These are phyloP conservation scores for Cenchrus americanus DNA, from an alignment of 176 grass and related monocot genomes.

Conservation along the genomic window DNA sequence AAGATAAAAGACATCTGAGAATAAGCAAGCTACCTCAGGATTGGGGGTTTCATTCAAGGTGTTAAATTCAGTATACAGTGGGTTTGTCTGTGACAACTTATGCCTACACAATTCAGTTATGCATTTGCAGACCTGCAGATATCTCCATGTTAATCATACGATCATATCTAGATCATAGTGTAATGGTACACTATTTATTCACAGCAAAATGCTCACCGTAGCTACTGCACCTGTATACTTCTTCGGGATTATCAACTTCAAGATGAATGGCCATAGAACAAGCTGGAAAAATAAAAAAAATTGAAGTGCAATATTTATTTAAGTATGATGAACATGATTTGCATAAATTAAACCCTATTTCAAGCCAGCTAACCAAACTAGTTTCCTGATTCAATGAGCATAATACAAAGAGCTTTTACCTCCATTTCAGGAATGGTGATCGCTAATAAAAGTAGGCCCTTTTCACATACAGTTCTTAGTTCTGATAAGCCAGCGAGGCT, in stretches of 20 bases:
- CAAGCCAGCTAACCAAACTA: conserved; percentile 11
- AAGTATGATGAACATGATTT: conserved; percentile 12
- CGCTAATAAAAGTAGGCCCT: conserved; percentile 95
- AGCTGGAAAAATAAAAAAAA: conserved; percentile 60
- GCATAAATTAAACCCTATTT: not conserved
- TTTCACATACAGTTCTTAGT: conserved; percentile 89
- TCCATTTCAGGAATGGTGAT: conserved; percentile 99
- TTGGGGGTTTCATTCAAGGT: conserved; percentile 74
- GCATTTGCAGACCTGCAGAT: conserved; percentile 93
- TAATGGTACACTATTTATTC: conserved; percentile 25
- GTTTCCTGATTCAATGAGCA: conserved; percentile 24
- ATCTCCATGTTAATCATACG: conserved; percentile 39
- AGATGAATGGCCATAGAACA: conserved; percentile 96
- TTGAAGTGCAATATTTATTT: conserved; percentile 27
- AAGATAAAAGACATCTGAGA: conserved; percentile 38
- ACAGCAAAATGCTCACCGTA: conserved; percentile 59
- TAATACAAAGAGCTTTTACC: conserved; percentile 53
- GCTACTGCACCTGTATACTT: conserved; percentile 89
- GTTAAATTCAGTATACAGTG: conserved; percentile 73
- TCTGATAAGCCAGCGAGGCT: conserved; percentile 72
- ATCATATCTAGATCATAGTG: conserved; percentile 26
- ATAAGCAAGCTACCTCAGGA: conserved; percentile 68
- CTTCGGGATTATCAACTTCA: conserved; percentile 94
- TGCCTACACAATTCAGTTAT: conserved; percentile 93
- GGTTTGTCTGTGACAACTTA: conserved; percentile 69